Conservation (phyloP, 805 yeast genomes). For the Spathaspora girioi region DNA sequence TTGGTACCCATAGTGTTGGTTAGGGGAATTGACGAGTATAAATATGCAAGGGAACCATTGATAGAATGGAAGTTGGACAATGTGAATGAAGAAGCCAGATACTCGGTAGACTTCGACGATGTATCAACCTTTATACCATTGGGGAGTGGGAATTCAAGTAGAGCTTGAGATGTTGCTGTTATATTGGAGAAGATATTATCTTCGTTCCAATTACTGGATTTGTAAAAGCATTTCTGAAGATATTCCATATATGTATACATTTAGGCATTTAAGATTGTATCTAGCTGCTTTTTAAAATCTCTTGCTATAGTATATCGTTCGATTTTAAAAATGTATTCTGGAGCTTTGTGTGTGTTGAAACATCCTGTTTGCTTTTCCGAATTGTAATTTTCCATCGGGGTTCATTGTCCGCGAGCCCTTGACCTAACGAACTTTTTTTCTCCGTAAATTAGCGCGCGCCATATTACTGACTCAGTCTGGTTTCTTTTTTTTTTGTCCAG, state of each 20-base stretch:
- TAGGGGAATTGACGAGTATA: slow-evolving; percentile 65
- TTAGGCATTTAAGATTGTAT: not conserved
- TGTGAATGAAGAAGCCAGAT: slow-evolving; percentile 70
- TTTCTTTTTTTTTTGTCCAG: not conserved
- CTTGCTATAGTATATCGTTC: too few relatives aligned
- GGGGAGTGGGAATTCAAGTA: slow-evolving; percentile 75
- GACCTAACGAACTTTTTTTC: not conserved
- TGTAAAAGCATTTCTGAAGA: slow-evolving; percentile 67
- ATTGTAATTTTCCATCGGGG: too few relatives aligned
- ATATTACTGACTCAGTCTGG: not conserved
- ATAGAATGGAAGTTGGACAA: slow-evolving; percentile 61
- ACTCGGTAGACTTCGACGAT: slow-evolving; percentile 64
- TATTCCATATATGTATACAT: slow-evolving; percentile 90
- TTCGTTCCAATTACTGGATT: slow-evolving; percentile 71
- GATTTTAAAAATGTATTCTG: not conserved
- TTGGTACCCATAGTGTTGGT: slow-evolving; percentile 48
- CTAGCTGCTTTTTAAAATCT: too few relatives aligned
- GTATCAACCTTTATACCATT: slow-evolving; percentile 60
- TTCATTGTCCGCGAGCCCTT: not conserved
- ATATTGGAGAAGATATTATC: slow-evolving; percentile 76
- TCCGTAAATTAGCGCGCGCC: not conserved
- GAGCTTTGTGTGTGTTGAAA: not conserved
- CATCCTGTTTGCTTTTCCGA: too few relatives aligned
- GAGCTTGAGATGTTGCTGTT: slow-evolving; percentile 62
- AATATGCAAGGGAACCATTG: slow-evolving; percentile 79